Evolutionary conservation across 106 monocot species (phyloP).

Genomic region (Dioscorea alata): DNA sequence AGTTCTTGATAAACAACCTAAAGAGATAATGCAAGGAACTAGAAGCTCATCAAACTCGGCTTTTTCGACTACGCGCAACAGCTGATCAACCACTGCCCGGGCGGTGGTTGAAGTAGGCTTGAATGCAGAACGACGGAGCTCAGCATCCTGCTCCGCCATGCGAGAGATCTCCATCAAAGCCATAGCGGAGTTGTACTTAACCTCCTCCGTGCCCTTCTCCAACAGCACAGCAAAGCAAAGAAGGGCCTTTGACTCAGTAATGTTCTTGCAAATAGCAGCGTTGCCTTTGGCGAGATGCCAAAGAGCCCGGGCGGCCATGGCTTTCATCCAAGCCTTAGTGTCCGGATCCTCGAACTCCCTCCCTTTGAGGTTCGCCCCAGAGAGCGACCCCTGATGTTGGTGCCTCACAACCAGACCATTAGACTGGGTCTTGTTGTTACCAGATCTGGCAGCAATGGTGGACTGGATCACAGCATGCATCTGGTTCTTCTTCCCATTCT

Average conservation of each 20-base stretch:
- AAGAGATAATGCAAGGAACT: constrained; percentile 55
- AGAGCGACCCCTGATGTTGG: constrained; percentile 7
- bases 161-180: constrained; percentile 81
- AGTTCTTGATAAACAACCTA: constrained; percentile 82
- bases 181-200: constrained; percentile 82
- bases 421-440: not conserved
- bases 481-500: constrained; percentile 20
- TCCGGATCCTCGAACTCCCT: constrained; percentile 71
- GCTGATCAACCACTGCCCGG: constrained; percentile 75
- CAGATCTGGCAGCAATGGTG: constrained; percentile 37
- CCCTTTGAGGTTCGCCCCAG: constrained; percentile 44
- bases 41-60: constrained; percentile 60
- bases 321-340: constrained; percentile 67
- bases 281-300: constrained; percentile 75
- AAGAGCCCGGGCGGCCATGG: constrained; percentile 76
- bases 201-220: constrained; percentile 73
- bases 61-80: constrained; percentile 68
- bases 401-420: constrained; percentile 1
- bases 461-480: constrained; percentile 46
- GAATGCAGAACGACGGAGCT: constrained; percentile 73
- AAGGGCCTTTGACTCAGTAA: constrained; percentile 81
- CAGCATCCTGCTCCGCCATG: constrained; percentile 66
- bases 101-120: constrained; percentile 89
- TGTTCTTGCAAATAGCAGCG: constrained; percentile 72
- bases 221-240: constrained; percentile 90